Base-by-base conservation (phyloP, 805 yeast species). In the Wickerhamiella siamensis region DNA sequence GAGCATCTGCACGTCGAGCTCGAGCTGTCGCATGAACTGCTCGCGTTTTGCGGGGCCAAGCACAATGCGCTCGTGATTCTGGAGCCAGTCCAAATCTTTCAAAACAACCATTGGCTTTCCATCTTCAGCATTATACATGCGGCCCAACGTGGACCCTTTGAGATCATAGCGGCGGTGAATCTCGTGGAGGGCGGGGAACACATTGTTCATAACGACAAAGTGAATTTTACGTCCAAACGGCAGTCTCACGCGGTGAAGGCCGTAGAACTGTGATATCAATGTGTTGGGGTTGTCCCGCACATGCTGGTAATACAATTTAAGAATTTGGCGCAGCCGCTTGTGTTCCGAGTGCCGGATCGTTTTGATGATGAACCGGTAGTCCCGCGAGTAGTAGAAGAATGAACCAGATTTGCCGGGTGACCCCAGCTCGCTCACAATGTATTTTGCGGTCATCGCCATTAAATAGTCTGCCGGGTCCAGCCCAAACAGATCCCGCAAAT, bases 371-470 rank as follows among this genome's bases (percentile, higher is more conserved):
- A 83, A 91, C 48, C 88, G 72, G 63, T 79, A 87, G 63, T 93
- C 98, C 46, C 95, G 67, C 4, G 96, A 84, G 60, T 82, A 93
- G 64, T 91, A 91, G 57, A 91, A 91, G 56, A 88, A 88, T 0
- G 95, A 84, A 0, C 98, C 98, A 54, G 94, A 80, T 59, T 91
- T 91, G 3, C 98, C 98, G 0, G 97, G 96, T 1, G 96, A 86
- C 17, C 88, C 94, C 49, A 86, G 66, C 61, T 88, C 96, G 21
- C 91, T 80, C 31, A 91, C 70, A 47, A 91, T 82, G 56, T 88
- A 88, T 59, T 86, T 86, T 17, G 95, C 88, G 0, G 97, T 88
- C 50, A 91, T 69, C 0, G 95, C 83, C 51, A 88, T 77, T 42
- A 91, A 67, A 59, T 93, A 91, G 59, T 93, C 98, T 0, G 95